Evolutionary conservation across 2,329 filamentous ascomycete genomes (phyloP), one percentile per base, ranked within the genome.

Genomic region (Hymenoscyphus linearis): DNA sequence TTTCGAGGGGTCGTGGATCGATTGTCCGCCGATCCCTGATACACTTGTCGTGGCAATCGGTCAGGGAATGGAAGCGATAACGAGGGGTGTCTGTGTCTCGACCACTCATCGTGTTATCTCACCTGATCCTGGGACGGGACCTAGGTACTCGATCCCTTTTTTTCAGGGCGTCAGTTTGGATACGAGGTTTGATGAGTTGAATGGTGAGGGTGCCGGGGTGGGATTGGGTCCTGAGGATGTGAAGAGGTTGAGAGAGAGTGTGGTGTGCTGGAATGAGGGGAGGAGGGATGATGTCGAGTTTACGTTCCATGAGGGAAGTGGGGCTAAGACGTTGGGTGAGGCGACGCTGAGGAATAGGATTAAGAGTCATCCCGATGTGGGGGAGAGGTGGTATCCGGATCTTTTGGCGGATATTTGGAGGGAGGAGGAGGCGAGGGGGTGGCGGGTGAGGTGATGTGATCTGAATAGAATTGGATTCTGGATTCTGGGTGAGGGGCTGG

Each of bases 31-130:
- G 0, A 80, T 91, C 35, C 77, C 80, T 22, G 88, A 88, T 1
- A 95, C 91, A 55, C 81, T 96, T 3, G 91, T 96, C 1, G 91
- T 96, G 1, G 91, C 90, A 9, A 92, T 96, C 68, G 91, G 91
- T 0, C 91, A 96, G 75, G 91, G 90, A 0, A 82, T 96, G 69
- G 91, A 96, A 77, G 91, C 91, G 4, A 76, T 96, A 66, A 96
- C 91, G 22, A 85, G 85, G 64, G 91, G 91, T 35, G 91, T 95
- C 2, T 95, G 91, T 73, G 85, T 88, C 66, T 84, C 85, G 64
- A 96, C 91, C 2, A 95, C 91, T 47, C 91, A 96, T 74, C 82
- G 91, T 10, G 91, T 96, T 37, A 79, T 95, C n/a, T 89, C 85
- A 34, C 91, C 91, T 0, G 71, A 77, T 1, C 83, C 84, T 7